Percentiles rank a stretch among this genome's conserved stretches.
Conservation (phyloP, 257 asterid species). For the Solanum etuberosum region DNA sequence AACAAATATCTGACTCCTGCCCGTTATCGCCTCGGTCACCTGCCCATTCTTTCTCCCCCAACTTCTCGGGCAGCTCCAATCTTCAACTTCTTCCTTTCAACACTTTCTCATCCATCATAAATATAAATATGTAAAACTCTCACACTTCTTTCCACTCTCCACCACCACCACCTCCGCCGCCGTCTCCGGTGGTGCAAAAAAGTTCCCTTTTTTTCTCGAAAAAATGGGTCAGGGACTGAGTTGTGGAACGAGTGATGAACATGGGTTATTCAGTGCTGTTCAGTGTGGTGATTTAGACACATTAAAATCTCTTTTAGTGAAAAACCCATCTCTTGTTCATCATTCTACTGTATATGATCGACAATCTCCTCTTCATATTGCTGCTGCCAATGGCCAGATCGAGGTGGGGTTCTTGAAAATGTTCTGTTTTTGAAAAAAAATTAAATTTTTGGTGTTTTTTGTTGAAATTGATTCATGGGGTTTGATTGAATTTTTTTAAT, state of each 20-base stretch:
- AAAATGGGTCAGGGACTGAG: conserved; percentile 94
- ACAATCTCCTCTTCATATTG: conserved; percentile 73
- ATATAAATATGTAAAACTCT: conserved; percentile 17
- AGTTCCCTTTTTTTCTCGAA: not conserved
- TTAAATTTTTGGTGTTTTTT: not conserved
- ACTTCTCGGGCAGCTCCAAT: conserved; percentile 44
- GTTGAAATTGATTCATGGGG: not conserved
- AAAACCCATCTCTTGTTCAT: conserved; percentile 39
- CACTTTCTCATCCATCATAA: not conserved
- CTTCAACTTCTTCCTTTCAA: conserved; percentile 6
- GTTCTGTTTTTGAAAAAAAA: not conserved
- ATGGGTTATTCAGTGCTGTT: conserved; percentile 61
- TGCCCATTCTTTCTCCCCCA: conserved; percentile 2
- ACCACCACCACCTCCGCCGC: conserved; percentile 22
- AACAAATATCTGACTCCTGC: conserved; percentile 59
- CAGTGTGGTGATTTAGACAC: conserved; percentile 61
- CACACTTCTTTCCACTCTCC: not conserved
- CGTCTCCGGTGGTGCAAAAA: conserved; percentile 37
- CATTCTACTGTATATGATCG: conserved; percentile 60
- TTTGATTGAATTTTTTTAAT: conserved; percentile 6
- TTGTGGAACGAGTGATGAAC: conserved; percentile 61
- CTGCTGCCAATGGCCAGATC: conserved; percentile 98
- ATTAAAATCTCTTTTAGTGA: conserved; percentile 34
- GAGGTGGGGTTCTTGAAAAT: conserved; percentile 56
- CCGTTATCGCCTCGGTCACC: conserved; percentile 36